phyloP scores from a whole-genome alignment of 768 basidiomycete genomes.

The Auricularia heimuer region DNA sequence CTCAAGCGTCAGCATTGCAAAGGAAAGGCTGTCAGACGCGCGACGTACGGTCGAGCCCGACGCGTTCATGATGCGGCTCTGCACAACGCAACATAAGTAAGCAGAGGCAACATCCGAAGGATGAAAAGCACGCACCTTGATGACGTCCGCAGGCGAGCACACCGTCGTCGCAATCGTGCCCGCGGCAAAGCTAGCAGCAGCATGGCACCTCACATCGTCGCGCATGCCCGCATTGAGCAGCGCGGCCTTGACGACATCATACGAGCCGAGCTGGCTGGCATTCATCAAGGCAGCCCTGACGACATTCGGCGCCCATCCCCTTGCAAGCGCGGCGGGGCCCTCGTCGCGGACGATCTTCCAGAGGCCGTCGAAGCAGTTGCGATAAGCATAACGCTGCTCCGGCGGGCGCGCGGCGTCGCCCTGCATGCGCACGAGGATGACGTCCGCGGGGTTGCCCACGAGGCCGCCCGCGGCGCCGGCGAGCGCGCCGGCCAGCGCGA shows the following conservation, averaged over 20 bases:
- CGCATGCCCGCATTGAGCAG: conserved; percentile 61
- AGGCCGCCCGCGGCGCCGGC: conserved; percentile 81
- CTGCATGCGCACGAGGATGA: conserved; percentile 80
- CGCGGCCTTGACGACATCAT: conserved; percentile 87
- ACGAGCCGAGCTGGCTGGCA: conserved; percentile 84
- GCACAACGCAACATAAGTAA: background rate
- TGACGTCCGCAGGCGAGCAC: conserved; percentile 80
- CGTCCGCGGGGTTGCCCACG: conserved; percentile 82
- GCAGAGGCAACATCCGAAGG: too few species aligned
- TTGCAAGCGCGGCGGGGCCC: conserved; percentile 60
- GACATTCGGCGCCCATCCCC: conserved; percentile 78
- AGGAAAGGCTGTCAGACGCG: background rate
- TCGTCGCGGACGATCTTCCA: conserved; percentile 83
- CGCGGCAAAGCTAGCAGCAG: conserved; percentile 82
- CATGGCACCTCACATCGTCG: conserved; percentile 78
- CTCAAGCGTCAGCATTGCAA: background rate
- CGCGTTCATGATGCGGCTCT: conserved; percentile 85
- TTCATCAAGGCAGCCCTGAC: conserved; percentile 86
- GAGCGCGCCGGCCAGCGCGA: background rate
- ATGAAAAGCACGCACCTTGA: conserved; percentile 42
- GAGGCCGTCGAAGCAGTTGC: conserved; percentile 83
- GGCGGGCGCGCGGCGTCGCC: conserved; percentile 84
- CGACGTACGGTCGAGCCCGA: conserved; percentile 60
- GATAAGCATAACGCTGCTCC: conserved; percentile 84
- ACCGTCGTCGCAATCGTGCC: conserved; percentile 85